Conservation (phyloP, 768 basidiomycete genomes). For the Mycena venus region DNA sequence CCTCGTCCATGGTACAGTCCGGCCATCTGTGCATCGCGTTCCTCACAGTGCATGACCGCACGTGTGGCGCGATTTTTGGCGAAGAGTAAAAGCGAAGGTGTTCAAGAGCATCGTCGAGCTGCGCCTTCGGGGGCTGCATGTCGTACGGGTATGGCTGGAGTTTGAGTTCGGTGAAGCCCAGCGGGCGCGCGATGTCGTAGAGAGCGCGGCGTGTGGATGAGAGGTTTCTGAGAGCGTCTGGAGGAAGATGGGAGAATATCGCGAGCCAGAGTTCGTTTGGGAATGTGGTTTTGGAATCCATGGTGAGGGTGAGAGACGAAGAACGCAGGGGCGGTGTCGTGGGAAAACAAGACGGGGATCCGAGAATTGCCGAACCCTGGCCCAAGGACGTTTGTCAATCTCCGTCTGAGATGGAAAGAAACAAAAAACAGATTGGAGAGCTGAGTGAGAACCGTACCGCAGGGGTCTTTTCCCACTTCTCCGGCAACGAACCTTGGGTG, state of each 20-base stretch:
- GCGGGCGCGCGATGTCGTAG: neutral
- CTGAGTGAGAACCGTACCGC: too few species aligned
- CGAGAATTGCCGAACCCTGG: too few species aligned
- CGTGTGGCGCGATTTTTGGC: neutral
- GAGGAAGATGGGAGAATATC: neutral
- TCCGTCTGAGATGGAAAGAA: too few species aligned
- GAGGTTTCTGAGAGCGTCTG: neutral
- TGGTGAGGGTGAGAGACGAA: neutral
- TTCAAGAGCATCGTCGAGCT: neutral
- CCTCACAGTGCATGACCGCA: neutral
- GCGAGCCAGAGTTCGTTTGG: neutral
- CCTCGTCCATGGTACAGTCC: neutral
- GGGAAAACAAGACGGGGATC: too few species aligned
- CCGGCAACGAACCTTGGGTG: too few species aligned
- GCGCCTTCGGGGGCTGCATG: neutral
- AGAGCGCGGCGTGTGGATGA: neutral
- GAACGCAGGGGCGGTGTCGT: too few species aligned
- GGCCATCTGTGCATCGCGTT: neutral
- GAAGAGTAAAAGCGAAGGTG: neutral
- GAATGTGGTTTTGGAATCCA: neutral
- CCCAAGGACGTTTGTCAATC: too few species aligned
- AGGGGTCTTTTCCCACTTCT: too few species aligned
- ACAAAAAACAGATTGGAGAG: too few species aligned
- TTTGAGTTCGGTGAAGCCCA: neutral
- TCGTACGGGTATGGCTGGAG: neutral